Conservation (phyloP, 169 alveolate species). For the Cryptosporidium meleagridis region DNA sequence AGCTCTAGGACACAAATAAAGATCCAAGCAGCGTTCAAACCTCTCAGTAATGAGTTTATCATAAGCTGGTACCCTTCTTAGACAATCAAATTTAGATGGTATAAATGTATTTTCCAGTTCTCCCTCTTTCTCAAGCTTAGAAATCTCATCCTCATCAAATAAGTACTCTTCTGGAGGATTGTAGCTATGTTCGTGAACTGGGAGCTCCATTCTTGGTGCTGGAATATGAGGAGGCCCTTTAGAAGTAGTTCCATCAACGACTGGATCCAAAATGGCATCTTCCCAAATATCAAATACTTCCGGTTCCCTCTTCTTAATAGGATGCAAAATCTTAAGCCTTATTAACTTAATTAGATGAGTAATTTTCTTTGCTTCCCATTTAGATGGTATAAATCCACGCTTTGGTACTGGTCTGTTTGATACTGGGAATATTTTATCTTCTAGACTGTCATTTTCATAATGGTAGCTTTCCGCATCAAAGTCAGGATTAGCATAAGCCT, state of each 20-base stretch:
- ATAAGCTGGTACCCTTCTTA: constrained; percentile 93
- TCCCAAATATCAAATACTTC: constrained; percentile 86
- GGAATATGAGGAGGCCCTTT: constrained; percentile 87
- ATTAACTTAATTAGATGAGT: constrained; percentile 83
- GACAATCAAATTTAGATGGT: constrained; percentile 87
- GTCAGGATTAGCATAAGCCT: constrained; percentile 81
- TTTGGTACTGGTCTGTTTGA: constrained; percentile 86
- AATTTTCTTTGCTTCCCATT: constrained; percentile 89
- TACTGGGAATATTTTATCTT: constrained; percentile 85
- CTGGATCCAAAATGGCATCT: constrained; percentile 75
- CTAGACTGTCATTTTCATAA: constrained; percentile 77
- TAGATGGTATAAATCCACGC: constrained; percentile 89
- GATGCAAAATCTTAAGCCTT: constrained; percentile 56
- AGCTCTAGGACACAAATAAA: constrained; percentile 92
- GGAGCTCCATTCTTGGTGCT: constrained; percentile 93
- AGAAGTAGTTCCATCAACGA: constrained; percentile 35
- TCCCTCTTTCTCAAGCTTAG: constrained; percentile 23
- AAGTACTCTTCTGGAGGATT: constrained; percentile 94
- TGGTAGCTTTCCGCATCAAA: constrained; percentile 83
- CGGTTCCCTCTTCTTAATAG: constrained; percentile 70
- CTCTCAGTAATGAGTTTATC: constrained; percentile 87
- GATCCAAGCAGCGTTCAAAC: constrained; percentile 93
- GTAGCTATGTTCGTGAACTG: constrained; percentile 93
- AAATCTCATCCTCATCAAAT: constrained; percentile 81
- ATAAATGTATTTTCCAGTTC: constrained; percentile 75